Evolutionary conservation across 2,329 filamentous ascomycete species (phyloP), one percentile per base, ranked within the genome.

Genomic region (Diaporthe helianthi): DNA sequence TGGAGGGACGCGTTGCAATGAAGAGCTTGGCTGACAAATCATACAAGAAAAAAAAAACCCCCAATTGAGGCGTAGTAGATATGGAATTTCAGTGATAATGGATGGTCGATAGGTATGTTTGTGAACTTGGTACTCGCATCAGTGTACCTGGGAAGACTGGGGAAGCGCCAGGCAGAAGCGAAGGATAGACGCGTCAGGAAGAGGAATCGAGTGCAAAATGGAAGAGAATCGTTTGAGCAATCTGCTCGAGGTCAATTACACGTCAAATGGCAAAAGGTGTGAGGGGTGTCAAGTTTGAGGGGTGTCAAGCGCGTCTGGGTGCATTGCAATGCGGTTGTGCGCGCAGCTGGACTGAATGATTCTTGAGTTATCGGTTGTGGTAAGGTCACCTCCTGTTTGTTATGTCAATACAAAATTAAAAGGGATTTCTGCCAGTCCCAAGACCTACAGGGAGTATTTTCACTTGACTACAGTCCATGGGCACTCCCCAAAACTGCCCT

Each of bases 41-140:
- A 38, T 15, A 5, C 4, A 38, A 15, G 36, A 38, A 38, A 4
- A 6, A 15, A 15, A 2, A 13, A n/a, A n/a, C n/a, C n/a, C 44
- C 4, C 15, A 29, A 8, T 29, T 44, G 53, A 13, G n/a, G 13
- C 22, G 5, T 29, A 51, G 1, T 29, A 8, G 15, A 13, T 2
- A 5, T 9, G 24, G n/a, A 7, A 1, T 1, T n/a, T 4, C 15
- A 52, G 15, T 1, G 13, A 19, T 3, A 4, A 7, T 10, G 1
- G 3, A 52, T n/a, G 24, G 17, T 24, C 5, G 4, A 60, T 1
- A 41, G 2, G 36, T 19, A 13, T 19, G 29, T 24, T 10, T 3
- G 26, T 60, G 55, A 26, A n/a, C n/a, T 7, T 46, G 9, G 22
- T 3, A 8, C 24, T 15, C 4, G 44, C 9, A 17, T 8, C n/a